Conservation (phyloP, 225 moss, liverwort and hornwort species). For the Marchantia polymorpha region DNA sequence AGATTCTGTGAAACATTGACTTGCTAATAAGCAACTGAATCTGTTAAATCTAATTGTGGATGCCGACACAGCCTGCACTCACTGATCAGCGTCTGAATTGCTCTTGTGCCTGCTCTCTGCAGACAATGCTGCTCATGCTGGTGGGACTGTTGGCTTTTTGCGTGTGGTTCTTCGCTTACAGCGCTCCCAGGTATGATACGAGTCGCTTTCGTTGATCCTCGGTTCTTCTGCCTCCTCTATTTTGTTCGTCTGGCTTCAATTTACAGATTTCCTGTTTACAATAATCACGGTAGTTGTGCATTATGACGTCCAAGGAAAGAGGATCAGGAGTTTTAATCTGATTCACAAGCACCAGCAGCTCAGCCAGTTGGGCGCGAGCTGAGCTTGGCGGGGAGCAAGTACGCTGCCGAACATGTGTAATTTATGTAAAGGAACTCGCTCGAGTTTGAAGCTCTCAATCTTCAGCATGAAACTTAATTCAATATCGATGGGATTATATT, state of each 20-base stretch:
- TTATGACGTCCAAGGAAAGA: too few relatives aligned
- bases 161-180: conserved; percentile 73
- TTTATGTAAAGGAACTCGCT: not conserved
- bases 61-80: not conserved
- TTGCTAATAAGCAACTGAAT: too few relatives aligned
- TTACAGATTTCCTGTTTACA: too few relatives aligned
- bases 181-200: conserved; percentile 56
- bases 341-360: not conserved
- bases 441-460: not conserved
- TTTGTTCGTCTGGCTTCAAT: not conserved
- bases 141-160: conserved; percentile 62
- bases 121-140: conserved; percentile 52
- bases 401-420: not conserved
- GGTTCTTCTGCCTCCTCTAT: not conserved
- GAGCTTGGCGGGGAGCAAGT: not conserved
- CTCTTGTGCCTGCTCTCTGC: not conserved
- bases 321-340: not conserved
- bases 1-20: not conserved
- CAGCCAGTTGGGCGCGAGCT: not conserved
- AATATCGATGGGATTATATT: not conserved
- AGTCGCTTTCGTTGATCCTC: not conserved
- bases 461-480: not conserved
- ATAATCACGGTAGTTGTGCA: too few relatives aligned
- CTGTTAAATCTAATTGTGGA: not conserved
- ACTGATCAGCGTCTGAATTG: not conserved